These are phyloP conservation scores for Phytophthora citrophthora DNA, from an alignment of 352 stramenopile genomes.

Conservation along the genomic window DNA sequence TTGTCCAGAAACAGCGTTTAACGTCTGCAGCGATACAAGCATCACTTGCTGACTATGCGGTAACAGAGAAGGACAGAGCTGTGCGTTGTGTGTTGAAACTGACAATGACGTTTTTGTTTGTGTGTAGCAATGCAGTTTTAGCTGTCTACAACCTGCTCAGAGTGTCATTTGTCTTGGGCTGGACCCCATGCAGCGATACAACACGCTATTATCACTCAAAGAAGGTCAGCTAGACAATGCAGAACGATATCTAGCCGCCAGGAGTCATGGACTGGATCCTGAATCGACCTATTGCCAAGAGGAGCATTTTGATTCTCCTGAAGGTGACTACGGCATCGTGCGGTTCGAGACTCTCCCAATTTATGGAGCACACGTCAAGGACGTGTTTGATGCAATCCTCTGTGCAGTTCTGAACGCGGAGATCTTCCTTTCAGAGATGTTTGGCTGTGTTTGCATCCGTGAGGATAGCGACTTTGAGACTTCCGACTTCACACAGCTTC, in stretches of 20 bases:
- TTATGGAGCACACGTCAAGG: conserved; percentile 17
- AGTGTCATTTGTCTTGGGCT: conserved; percentile 24
- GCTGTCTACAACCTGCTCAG: conserved; percentile 14
- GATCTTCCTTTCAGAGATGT: conserved; percentile 59
- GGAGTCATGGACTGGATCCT: conserved; percentile 28
- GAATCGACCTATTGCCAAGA: conserved; percentile 28
- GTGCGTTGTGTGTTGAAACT: neutral
- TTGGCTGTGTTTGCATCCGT: conserved; percentile 47
- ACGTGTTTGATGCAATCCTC: conserved; percentile 47
- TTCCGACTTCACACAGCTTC: conserved; percentile 40
- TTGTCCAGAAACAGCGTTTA: conserved; percentile 28
- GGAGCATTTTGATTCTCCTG: conserved; percentile 38
- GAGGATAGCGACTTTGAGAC: conserved; percentile 59
- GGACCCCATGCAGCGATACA: conserved; percentile 24
- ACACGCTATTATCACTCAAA: conserved; percentile 31
- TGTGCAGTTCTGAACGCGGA: conserved; percentile 51
- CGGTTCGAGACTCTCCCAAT: conserved; percentile 52
- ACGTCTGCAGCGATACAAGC: conserved; percentile 20
- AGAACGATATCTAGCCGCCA: conserved; percentile 30
- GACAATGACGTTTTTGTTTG: neutral
- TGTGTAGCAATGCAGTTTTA: conserved; percentile 23
- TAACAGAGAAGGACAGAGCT: conserved; percentile 10
- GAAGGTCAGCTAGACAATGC: conserved; percentile 25
- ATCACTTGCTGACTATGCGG: conserved; percentile 5
- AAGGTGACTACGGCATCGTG: conserved; percentile 39